Base-by-base conservation (phyloP, 2,329 filamentous ascomycete species). In the Claviceps cyperi region DNA sequence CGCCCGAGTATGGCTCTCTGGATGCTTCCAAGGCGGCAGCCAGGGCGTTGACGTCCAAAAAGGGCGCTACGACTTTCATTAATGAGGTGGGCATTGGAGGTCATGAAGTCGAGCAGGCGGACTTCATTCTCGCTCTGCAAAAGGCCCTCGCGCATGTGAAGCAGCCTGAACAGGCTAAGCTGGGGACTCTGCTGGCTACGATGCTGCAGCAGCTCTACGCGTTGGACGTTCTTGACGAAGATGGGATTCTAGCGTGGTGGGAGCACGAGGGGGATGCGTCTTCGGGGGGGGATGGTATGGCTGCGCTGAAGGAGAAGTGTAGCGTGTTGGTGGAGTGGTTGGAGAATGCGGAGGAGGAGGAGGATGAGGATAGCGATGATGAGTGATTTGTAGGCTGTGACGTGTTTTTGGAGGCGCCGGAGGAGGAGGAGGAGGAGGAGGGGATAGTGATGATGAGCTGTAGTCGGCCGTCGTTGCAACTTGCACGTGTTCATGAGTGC, bases 221-320 rank as follows among this genome's bases (percentile, higher is more conserved):
- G 56, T 67, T 85, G 46, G 92, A 97, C 56, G 75, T 94, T 15
- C 69, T 96, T 1, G 88, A 95, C 62, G 88, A 95, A 60, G 90
- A 96, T 41, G 89, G 85, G 0, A 86, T 95, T 56, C 69, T 91
- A 59, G 76, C 77, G 46, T 98, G 92, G 92, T 97, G 90, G 90
- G 77, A 73, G 19, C 84, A 94, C 63, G 74, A 76, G 46, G 66
- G 81, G 59, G 83, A 84, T 5, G 75, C 69, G 6, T 22, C 40
- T 3, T 32, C 28, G 22, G 81, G 80, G 50, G 80, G 73, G 14
- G 83, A 85, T 50, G 77, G 78, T 49, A 79, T 96, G 81, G 67
- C 67, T 52, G 76, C 69, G 47, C 78, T 96, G 15, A 82, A 83
- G 63, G 78, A 77, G 53, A 85, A 85, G 69, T 88, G 86, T 51